Conservation (phyloP, 257 asterid species). For the Thymus quinquecostatus region DNA sequence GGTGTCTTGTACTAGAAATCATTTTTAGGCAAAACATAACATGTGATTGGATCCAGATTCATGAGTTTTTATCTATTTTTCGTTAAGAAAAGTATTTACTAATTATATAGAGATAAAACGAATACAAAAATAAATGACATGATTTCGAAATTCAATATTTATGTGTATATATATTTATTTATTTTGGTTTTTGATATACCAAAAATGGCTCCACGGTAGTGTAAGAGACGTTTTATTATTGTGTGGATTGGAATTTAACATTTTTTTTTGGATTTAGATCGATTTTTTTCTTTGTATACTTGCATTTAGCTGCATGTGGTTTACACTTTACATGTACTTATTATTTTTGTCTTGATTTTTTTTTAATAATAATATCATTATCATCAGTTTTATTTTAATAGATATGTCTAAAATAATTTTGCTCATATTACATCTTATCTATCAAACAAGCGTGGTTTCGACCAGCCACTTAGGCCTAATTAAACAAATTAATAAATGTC, state of each 20-base stretch:
- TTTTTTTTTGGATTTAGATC: neutral
- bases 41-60: neutral
- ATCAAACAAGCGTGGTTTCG: no score
- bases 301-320: neutral
- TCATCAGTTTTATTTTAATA: no score
- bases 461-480: no score
- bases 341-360: neutral
- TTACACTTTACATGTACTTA: neutral
- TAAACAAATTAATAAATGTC: neutral
- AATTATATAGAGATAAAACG: no score
- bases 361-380: no score
- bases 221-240: neutral
- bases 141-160: no score
- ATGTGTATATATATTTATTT: no score
- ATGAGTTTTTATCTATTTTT: no score
- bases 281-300: neutral
- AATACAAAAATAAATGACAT: no score
- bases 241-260: neutral
- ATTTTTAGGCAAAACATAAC: neutral
- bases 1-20: neutral
- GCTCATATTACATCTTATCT: no score
- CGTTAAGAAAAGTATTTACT: no score
- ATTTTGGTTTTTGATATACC: neutral
- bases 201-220: neutral
- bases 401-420: no score